A percentile compares a stretch with the other conserved stretches of the same genome.
Evolutionary conservation across 108 stramenopile species (phyloP).

Genomic region (Aureococcus anophagefferens): DNA sequence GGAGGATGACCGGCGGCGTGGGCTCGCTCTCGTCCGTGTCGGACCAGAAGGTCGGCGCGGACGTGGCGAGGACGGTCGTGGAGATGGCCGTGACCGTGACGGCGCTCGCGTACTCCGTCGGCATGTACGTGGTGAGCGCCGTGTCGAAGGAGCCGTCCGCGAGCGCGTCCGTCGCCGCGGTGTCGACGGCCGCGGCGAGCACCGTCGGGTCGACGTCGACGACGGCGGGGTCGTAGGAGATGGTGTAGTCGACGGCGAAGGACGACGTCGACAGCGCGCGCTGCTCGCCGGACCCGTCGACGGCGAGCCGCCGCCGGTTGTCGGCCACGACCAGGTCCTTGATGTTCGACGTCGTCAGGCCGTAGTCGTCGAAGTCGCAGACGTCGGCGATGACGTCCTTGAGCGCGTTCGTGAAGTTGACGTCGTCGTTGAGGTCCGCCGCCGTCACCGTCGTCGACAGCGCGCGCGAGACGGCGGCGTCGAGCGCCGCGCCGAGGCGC

Average conservation of each 20-base stretch:
- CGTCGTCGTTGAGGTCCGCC: not conserved
- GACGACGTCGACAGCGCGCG: too few species aligned
- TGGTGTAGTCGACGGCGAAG: not conserved
- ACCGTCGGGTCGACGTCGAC: not conserved
- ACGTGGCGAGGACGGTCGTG: not conserved
- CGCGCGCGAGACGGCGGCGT: too few species aligned
- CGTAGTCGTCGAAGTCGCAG: not conserved
- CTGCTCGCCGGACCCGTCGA: not conserved
- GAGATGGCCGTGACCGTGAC: not conserved
- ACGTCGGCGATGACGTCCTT: not conserved
- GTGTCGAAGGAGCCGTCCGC: not conserved
- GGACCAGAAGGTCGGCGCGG: not conserved
- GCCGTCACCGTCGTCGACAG: not conserved
- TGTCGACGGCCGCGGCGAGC: not conserved
- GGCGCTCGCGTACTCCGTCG: too few species aligned
- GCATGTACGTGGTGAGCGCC: not conserved
- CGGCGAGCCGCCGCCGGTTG: not conserved
- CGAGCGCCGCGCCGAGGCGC: too few species aligned
- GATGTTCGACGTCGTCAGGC: not conserved
- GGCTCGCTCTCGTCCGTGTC: not conserved
- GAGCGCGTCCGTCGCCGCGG: not conserved
- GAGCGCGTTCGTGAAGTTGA: not conserved
- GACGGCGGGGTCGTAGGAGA: not conserved
- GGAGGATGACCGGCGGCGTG: not conserved
- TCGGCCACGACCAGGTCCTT: not conserved